Base-by-base conservation (phyloP, 495 filamentous ascomycete genomes). In the Trichoderma parareesei region DNA sequence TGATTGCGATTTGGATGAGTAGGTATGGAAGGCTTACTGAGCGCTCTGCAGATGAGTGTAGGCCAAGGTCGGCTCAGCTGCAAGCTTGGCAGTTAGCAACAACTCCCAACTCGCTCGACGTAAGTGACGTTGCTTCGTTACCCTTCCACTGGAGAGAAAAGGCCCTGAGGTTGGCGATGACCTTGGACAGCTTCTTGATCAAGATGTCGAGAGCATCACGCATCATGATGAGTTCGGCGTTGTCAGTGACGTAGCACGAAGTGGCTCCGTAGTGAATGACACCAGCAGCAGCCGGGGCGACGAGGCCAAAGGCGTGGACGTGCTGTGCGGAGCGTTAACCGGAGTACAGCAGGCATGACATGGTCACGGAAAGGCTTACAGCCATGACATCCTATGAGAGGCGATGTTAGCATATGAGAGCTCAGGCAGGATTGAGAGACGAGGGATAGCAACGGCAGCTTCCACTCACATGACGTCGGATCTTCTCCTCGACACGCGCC, bases 171-270 rank as follows among this genome's bases (percentile, higher is more conserved):
- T 93, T 94, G 66, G 87, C 78, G 66, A 98, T 89, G 65, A 94
- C 88, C 49, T 83, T 90, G 16, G 93, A 93, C 1, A 98, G 78
- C 77, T 95, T 96, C 53, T 88, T 89, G 16, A 95, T 84, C 7
- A 97, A 73, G 63, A 96, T 80, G 71, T 93, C 85, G 37, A 97
- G 79, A 5, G 77, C 84, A 59, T 92, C 85, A 5, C 88, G 81
- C 64, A 93, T 78, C 72, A 97, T 86, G 69, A 97, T 93, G 57
- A 96, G 76, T 69, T 98, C 93, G 38, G 90, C 87, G 67, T 96
- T 96, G 72, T 98, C 93, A 60, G 90, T 93, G 61, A 79, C 84
- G 75, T 85, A 86, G 74, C 82, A 85, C 4, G 76, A 81, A 11
- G 84, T 86, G 40, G 74, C 76, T 79, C 71, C 92, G 76, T 82